Conservation (phyloP, 1,139 yeast genomes). For the Pichia sp. region DNA sequence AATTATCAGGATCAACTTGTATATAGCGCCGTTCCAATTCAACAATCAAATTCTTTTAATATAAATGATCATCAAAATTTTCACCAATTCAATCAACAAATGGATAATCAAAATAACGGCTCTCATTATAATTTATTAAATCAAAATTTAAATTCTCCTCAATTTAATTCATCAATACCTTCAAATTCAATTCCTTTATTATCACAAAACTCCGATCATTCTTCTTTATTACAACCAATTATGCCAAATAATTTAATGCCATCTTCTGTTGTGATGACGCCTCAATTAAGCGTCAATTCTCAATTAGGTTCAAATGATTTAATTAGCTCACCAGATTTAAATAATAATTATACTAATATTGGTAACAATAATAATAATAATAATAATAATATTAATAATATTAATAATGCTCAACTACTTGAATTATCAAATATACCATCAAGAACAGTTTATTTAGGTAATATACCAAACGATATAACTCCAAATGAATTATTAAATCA, state of each 20-base stretch:
- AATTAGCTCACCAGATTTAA: slow-evolving; percentile 8
- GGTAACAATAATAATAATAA: no score
- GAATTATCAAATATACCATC: slow-evolving; percentile 37
- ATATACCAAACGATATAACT: slow-evolving; percentile 75
- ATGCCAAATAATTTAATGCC: not conserved
- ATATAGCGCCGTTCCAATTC: slow-evolving; percentile 9
- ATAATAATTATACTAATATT: not conserved
- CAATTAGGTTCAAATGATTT: slow-evolving; percentile 9
- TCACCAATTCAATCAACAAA: no score
- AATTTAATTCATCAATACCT: slow-evolving; percentile 1
- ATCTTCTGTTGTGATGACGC: slow-evolving; percentile 14
- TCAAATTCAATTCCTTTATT: slow-evolving; percentile 6
- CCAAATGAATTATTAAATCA: slow-evolving; percentile 81
- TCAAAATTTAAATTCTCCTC: slow-evolving; percentile 2
- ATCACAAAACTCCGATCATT: slow-evolving; percentile 2
- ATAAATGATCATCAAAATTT: slow-evolving; percentile 1
- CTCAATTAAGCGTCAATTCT: slow-evolving; percentile 14
- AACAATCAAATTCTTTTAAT: slow-evolving; percentile 11
- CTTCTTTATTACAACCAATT: slow-evolving; percentile 1
- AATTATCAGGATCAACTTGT: not conserved
- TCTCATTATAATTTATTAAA: slow-evolving; percentile 4
- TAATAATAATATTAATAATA: no score
- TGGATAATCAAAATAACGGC: not conserved
- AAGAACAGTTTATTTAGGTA: slow-evolving; percentile 87
- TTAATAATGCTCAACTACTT: not conserved